phyloP scores from a whole-genome alignment of 2,329 filamentous ascomycete species.

The Escovopsis sp. region DNA sequence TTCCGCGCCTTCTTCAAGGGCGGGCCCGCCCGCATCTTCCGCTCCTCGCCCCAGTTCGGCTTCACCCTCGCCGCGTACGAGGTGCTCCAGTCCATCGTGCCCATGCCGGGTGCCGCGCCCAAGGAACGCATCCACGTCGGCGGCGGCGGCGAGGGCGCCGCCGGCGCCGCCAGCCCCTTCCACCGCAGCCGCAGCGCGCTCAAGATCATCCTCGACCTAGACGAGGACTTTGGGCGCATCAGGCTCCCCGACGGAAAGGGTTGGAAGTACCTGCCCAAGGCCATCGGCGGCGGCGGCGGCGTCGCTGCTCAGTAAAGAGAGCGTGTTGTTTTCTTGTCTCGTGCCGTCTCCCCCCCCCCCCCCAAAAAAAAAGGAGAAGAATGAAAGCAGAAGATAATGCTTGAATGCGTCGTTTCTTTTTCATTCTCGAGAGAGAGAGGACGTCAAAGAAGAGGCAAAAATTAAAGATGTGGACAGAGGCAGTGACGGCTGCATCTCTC shows the following conservation, averaged over 20 bases:
- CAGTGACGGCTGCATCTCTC: slow-evolving; percentile 3
- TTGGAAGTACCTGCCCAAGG: slow-evolving; percentile 38
- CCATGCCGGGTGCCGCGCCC: slow-evolving; percentile 49
- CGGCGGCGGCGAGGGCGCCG: slow-evolving; percentile 47
- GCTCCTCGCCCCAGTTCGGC: slow-evolving; percentile 92
- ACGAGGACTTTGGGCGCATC: slow-evolving; percentile 77
- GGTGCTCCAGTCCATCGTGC: slow-evolving; percentile 66
- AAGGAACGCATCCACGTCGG: slow-evolving; percentile 40
- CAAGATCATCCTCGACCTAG: slow-evolving; percentile 88
- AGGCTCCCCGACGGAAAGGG: slow-evolving; percentile 40
- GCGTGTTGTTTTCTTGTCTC: not conserved
- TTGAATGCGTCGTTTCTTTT: no score
- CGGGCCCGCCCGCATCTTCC: slow-evolving; percentile 83
- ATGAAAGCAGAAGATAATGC: no score
- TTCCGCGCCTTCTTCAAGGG: slow-evolving; percentile 98
- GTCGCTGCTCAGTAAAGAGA: not conserved
- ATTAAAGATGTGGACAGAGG: not conserved
- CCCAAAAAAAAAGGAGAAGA: no score
- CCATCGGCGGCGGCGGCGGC: slow-evolving; percentile 31
- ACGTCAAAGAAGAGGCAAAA: no score
- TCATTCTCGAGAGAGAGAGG: no score
- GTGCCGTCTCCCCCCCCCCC: not conserved
- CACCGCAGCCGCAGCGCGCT: slow-evolving; percentile 69
- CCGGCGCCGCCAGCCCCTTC: slow-evolving; percentile 27
- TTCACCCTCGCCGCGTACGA: slow-evolving; percentile 96